A percentile compares a stretch with the other conserved stretches of the same genome.
Evolutionary conservation across 768 basidiomycete species (phyloP).

Genomic region (Mycena pura): DNA sequence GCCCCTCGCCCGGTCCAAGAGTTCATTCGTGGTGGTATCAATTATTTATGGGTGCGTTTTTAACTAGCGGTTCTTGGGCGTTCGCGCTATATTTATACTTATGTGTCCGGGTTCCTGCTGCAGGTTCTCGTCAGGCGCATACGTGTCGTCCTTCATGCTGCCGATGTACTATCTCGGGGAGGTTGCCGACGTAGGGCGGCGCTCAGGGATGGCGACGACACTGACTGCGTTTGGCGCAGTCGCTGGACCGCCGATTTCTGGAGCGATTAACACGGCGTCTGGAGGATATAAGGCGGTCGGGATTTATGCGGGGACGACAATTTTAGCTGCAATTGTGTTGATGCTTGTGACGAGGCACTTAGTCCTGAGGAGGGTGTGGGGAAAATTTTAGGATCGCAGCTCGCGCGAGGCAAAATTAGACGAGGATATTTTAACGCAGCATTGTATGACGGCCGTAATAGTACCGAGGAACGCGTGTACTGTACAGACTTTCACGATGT

Average conservation of each 20-base stretch:
- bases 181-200: slow-evolving; percentile 64
- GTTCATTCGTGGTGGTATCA: slow-evolving; percentile 57
- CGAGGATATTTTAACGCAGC: background rate
- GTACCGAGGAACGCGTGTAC: no score
- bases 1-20: slow-evolving; percentile 63
- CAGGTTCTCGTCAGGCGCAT: slow-evolving; percentile 69
- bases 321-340: slow-evolving; percentile 50
- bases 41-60: slow-evolving; percentile 67
- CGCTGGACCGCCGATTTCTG: slow-evolving; percentile 75
- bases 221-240: slow-evolving; percentile 68
- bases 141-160: slow-evolving; percentile 59
- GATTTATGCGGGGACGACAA: slow-evolving; percentile 48
- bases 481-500: no score
- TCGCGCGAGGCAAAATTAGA: background rate
- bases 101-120: background rate
- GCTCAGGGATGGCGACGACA: slow-evolving; percentile 70
- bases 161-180: slow-evolving; percentile 70
- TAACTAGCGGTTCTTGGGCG: slow-evolving; percentile 2
- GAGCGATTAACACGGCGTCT: slow-evolving; percentile 63
- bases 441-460: no score
- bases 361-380: slow-evolving; percentile 44
- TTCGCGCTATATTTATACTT: background rate
- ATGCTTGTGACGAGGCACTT: slow-evolving; percentile 49
- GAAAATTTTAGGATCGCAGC: slow-evolving; percentile 54
- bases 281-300: slow-evolving; percentile 62